phyloP scores from a whole-genome alignment of 1,284 basidiomycete genomes.

The Abortiporus biennis region DNA sequence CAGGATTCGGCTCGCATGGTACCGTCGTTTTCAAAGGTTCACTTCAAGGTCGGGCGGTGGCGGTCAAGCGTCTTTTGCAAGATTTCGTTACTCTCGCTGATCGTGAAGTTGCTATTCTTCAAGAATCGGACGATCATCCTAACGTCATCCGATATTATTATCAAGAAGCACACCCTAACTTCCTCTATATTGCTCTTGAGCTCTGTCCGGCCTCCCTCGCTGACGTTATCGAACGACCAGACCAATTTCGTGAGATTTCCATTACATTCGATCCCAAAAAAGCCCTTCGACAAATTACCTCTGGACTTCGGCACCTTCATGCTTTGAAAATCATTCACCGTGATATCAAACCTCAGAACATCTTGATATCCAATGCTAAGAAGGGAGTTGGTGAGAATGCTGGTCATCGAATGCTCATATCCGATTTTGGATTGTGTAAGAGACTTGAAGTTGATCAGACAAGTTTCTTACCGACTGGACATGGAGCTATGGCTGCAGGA shows the following conservation, averaged over 20 bases:
- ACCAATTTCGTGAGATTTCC: conserved; percentile 64
- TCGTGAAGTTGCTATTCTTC: conserved; percentile 90
- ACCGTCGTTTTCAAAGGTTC: conserved; percentile 94
- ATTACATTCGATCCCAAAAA: conserved; percentile 80
- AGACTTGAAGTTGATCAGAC: conserved; percentile 91
- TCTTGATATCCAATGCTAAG: conserved; percentile 78
- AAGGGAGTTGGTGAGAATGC: conserved; percentile 40
- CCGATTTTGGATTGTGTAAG: conserved; percentile 93
- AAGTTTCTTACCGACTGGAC: conserved; percentile 79
- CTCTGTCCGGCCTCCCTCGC: conserved; percentile 93
- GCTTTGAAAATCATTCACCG: conserved; percentile 95
- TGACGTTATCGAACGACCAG: conserved; percentile 85
- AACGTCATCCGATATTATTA: conserved; percentile 99
- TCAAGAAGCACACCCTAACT: conserved; percentile 89
- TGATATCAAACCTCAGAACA: conserved; percentile 99
- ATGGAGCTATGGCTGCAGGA: conserved; percentile 82
- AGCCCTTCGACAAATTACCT: conserved; percentile 83
- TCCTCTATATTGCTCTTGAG: conserved; percentile 97
- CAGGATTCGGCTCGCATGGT: conserved; percentile 94
- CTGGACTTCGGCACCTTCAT: conserved; percentile 88
- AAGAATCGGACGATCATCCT: conserved; percentile 96
- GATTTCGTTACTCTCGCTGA: conserved; percentile 95
- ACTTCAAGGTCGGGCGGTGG: conserved; percentile 92
- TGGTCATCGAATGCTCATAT: conserved; percentile 86
- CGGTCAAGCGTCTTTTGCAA: conserved; percentile 91